Percentiles rank a stretch among this genome's conserved stretches.
Evolutionary conservation across 129 eudicot genomes (phyloP).

Genomic region (Helichrysum umbraculigerum): DNA sequence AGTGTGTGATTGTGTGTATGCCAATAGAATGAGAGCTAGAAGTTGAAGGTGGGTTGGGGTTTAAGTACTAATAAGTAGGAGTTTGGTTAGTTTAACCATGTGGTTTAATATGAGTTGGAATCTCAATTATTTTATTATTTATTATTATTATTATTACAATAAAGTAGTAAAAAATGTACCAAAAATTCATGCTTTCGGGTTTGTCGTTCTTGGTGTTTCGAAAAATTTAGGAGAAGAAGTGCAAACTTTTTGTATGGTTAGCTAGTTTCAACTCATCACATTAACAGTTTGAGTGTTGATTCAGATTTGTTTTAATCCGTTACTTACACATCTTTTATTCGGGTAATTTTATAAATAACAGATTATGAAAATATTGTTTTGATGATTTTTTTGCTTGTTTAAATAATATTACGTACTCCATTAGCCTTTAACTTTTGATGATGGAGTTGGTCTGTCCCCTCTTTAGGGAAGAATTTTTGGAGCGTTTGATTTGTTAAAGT

Average conservation of each 20-base stretch:
- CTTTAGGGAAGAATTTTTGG: conserved; percentile 37
- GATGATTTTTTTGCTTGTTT: too few species aligned
- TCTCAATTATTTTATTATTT: not conserved
- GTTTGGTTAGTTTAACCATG: conserved; percentile 8
- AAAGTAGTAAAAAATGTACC: not conserved
- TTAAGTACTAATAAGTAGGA: conserved; percentile 23
- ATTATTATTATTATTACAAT: too few species aligned
- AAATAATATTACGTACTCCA: not conserved
- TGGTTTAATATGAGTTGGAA: not conserved
- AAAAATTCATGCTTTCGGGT: too few species aligned
- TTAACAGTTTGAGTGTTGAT: too few species aligned
- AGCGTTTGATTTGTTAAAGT: conserved; percentile 33
- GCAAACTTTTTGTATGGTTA: too few species aligned
- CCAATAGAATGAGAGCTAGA: conserved; percentile 19
- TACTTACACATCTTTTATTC: too few species aligned
- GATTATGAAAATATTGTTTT: not conserved
- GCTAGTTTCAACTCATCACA: too few species aligned
- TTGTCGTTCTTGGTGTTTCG: too few species aligned
- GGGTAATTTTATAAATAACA: too few species aligned
- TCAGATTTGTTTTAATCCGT: too few species aligned
- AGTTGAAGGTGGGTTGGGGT: conserved; percentile 25
- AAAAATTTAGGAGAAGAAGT: too few species aligned
- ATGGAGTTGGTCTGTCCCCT: conserved; percentile 49
- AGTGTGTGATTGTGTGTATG: not conserved
- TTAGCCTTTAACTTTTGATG: conserved; percentile 39